Base-by-base conservation (phyloP, 257 asterid species). In the Nyctanthes arbortristis region DNA sequence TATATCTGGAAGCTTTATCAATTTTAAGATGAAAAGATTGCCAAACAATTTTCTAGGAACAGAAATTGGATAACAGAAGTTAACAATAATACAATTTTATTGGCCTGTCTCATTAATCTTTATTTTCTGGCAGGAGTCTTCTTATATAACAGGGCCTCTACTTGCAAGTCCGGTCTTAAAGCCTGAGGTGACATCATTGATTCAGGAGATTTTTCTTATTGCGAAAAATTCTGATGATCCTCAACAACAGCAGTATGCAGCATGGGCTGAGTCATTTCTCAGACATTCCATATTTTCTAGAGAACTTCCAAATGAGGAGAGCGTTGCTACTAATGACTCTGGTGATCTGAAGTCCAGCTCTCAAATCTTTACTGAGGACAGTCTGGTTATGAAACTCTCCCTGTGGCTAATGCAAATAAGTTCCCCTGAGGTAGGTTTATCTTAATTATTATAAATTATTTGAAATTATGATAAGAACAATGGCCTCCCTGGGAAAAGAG, bases 241-340 rank as follows among this genome's bases (percentile, higher is more conserved):
- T 66, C 89, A 77, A 56, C 74, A 85, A 65, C 95, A 84, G 79
- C 87, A 91, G 68, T 76, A 79, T 82, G 99, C 96, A 45, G 89
- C 99, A 57, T 91, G 99, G 99, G 85, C 96, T 66, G 63, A 89
- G 75, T 89, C 96, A 28, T 87, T 86, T 82, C 97, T 94, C 61
- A 71, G 95, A 79, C 96, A 94, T 79, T 83, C 67, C 55, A 37
- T 89, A 54, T 84, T 88, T 76, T 75, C 85, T 72, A 73, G 77
- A 66, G 85, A 76, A 70, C 77, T 4, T 73, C 62, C 72, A 54
- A 78, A 74, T 65, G 88, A 82, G 79, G 85, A 73, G 70, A 74
- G 45, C 67, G 55, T 72, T 73, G 77, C 67, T 37, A 77, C 77
- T 63, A 62, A 75, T 70, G 87, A 77, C 69, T 68, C 87, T 40